Evolutionary conservation across 202 grass and related monocot genomes (phyloP), one percentile per base, ranked within the genome.

Genomic region (Zoysia matrella): DNA sequence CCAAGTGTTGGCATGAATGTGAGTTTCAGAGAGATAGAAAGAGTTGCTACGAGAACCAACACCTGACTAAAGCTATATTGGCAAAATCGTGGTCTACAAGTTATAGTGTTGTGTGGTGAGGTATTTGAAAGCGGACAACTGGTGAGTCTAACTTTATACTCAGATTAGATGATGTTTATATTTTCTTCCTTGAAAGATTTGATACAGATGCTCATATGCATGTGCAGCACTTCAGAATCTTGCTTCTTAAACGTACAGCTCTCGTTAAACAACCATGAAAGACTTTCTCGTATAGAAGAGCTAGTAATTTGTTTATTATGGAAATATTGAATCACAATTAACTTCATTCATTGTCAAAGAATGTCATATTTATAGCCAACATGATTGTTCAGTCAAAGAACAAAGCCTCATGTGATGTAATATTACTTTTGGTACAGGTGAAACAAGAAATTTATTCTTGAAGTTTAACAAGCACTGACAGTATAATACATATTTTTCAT

Each of bases 21-120:
- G 85, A 68, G 36, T 47, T 52, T 75, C 90, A 95, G 30, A 90
- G 79, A 47, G 68, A 60, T 80, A 55, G 79, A 93, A 80, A 89
- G 72, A 82, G 92, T 84, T 52, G 84, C 90, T 61, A 60, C 58
- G 73, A 89, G 56, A 84, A 98, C 92, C 16, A 75, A 83, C 45
- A 93, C 90, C 84, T 98, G 52, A 93, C 88, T 16, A 95, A 95
- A 90, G 89, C 88, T 76, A 90, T 95, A 84, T 57, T 98, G 65
- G 88, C 77, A 10, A 98, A 92, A 83, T 80, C 95, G 79, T 62
- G 47, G 48, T n/a, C 79, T 52, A 48, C 52, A 6, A 91, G 50
- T 86, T 93, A 65, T 65, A 75, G 40, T 74, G 30, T 50, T 67
- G 51, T 62, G 4, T 62, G 60, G 2, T 63, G 67, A 52, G 47